Base-by-base conservation (phyloP, 2,329 filamentous ascomycete species). In the Karstenula rhodostoma region DNA sequence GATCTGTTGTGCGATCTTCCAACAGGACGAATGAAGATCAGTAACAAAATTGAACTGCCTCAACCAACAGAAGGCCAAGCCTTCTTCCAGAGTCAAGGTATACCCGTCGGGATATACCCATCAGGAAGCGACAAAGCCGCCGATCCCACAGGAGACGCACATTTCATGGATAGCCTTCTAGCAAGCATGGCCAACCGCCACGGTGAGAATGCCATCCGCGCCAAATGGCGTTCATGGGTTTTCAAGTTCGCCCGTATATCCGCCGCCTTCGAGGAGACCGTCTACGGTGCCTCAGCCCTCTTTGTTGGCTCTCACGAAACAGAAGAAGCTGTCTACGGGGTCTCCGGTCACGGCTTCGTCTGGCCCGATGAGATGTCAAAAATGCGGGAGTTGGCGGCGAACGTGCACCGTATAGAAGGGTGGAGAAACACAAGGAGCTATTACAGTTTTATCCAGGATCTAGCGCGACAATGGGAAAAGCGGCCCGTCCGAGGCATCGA, bases 401-500 rank as follows among this genome's bases (percentile, higher is more conserved):
- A 96, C 62, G 93, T 95, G 49, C 93, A 92, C 59, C 86, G 95
- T 58, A 96, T 99, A 63, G 95, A 99, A 80, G 95, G 94, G 58
- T 99, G 95, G 95, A 89, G 95, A 67, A 96, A 93, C 65, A 98
- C 95, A 1, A 86, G 95, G 62, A 96, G 92, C 72, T 99, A 99
- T 75, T 97, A 96, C 80, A 93, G 92, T 67, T 98, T 93, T 74
- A 94, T 98, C 65, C 92, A 96, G 49, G 78, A 80, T 60, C 65
- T 79, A 0, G 78, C 75, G 32, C 64, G 72, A 27, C 56, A 66
- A 15, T 80, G 78, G 78, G 71, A 73, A 15, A 74, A 73, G 51
- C 61, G 87, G 43, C 90, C 92, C 0, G 84, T 94, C 44, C 91
- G 93, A 66, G 87, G 89, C n/a, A 84, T 96, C 19, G 95, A 99